Percentiles rank a stretch among this genome's conserved stretches.
Evolutionary conservation across 1,284 basidiomycete species (phyloP).

Genomic region (Ustilago cynodontis): DNA sequence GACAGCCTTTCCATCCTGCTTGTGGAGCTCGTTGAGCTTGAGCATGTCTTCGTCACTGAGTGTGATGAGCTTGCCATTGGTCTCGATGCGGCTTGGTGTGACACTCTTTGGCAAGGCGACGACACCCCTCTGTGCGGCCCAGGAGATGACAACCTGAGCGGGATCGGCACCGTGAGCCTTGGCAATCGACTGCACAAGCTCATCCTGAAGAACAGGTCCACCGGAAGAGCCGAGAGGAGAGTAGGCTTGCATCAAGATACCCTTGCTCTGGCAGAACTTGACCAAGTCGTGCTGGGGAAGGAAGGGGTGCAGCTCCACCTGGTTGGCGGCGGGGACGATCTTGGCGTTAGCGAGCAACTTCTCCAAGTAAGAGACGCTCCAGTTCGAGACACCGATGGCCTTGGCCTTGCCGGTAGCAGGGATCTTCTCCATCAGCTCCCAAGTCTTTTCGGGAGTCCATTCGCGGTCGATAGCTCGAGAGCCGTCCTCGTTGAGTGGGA

Average conservation of each 20-base stretch:
- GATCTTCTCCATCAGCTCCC: slow-evolving; percentile 84
- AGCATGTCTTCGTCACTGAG: slow-evolving; percentile 56
- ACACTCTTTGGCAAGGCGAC: slow-evolving; percentile 57
- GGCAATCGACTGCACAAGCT: slow-evolving; percentile 51
- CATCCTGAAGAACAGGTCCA: slow-evolving; percentile 48
- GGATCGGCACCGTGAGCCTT: slow-evolving; percentile 47
- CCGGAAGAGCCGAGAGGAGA: slow-evolving; percentile 58
- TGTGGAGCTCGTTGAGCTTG: slow-evolving; percentile 55
- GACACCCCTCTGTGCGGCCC: slow-evolving; percentile 56
- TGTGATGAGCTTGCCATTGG: slow-evolving; percentile 50
- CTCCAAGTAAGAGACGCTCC: slow-evolving; percentile 57
- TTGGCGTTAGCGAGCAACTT: slow-evolving; percentile 74
- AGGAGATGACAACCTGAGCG: slow-evolving; percentile 58
- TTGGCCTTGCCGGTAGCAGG: slow-evolving; percentile 78
- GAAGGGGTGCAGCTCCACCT: slow-evolving; percentile 70
- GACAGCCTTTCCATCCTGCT: slow-evolving; percentile 51
- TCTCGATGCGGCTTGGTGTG: slow-evolving; percentile 58
- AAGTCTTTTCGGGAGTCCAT: slow-evolving; percentile 80
- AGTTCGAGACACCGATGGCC: slow-evolving; percentile 78
- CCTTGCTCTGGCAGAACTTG: slow-evolving; percentile 74
- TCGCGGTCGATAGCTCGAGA: slow-evolving; percentile 75
- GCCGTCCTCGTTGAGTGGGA: slow-evolving; percentile 77
- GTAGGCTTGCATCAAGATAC: slow-evolving; percentile 54
- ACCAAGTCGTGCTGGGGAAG: slow-evolving; percentile 83
- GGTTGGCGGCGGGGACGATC: slow-evolving; percentile 79